Conservation (phyloP, 495 filamentous ascomycete species). For the Neohortaea acidophila region DNA sequence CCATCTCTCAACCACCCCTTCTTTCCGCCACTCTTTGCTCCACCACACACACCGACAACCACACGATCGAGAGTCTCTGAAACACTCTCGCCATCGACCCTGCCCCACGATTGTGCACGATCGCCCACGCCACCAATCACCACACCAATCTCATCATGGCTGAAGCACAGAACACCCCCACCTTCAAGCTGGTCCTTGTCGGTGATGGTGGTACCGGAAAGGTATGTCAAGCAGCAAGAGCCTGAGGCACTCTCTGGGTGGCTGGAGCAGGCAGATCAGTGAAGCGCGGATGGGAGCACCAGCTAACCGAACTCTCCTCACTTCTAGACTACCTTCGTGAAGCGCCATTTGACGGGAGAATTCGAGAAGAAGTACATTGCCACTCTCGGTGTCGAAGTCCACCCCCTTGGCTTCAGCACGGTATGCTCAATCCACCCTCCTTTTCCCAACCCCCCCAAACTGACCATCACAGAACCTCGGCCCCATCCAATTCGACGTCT, state of each 20-base stretch:
- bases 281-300: background rate
- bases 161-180: conserved; percentile 35
- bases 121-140: background rate
- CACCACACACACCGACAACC: too few relatives aligned
- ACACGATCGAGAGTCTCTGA: too few relatives aligned
- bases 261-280: too few relatives aligned
- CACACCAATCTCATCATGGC: conserved; percentile 32
- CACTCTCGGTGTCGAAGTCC: conserved; percentile 97
- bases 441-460: conserved; percentile 20
- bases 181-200: conserved; percentile 99
- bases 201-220: conserved; percentile 99
- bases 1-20: too few relatives aligned
- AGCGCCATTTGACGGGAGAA: conserved; percentile 97
- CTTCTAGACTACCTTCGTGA: conserved; percentile 94
- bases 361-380: conserved; percentile 99
- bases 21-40: too few relatives aligned
- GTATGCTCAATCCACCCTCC: conserved; percentile 42
- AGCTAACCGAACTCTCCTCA: background rate
- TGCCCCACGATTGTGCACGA: background rate
- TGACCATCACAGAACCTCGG: conserved; percentile 68
- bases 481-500: conserved; percentile 96
- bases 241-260: background rate
- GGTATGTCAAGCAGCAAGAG: conserved; percentile 43
- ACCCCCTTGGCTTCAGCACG: conserved; percentile 84
- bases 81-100: too few relatives aligned